These are phyloP conservation scores for Rutstroemia sp. DNA, from an alignment of 2,329 filamentous ascomycete genomes.

Conservation along the genomic window DNA sequence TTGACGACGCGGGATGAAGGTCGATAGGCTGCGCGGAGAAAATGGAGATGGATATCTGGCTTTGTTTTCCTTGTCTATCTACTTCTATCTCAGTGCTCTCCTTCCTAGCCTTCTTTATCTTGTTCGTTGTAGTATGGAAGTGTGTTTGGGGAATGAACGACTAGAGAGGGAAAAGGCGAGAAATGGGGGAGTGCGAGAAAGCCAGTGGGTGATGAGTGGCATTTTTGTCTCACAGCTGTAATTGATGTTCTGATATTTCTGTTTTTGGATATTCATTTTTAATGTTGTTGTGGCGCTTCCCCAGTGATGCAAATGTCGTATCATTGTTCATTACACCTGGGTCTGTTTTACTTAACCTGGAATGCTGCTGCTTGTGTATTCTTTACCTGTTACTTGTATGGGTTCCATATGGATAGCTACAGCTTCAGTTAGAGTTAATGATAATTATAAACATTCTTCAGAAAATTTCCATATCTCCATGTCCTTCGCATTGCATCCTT, in stretches of 20 bases:
- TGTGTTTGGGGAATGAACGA: no score
- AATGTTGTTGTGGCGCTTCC: background rate
- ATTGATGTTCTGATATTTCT: background rate
- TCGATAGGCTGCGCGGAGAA: background rate
- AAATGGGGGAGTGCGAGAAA: no score
- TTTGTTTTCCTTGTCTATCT: no score
- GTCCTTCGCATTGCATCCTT: background rate
- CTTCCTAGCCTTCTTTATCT: no score
- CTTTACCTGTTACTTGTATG: background rate
- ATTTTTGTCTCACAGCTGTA: background rate
- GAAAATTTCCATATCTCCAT: background rate
- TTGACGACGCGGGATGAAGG: background rate
- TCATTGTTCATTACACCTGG: background rate
- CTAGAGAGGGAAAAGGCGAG: no score
- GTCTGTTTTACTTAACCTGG: background rate
- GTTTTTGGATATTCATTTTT: background rate
- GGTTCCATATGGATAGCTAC: background rate
- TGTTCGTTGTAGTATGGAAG: no score
- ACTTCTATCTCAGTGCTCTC: no score
- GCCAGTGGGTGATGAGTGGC: no score
- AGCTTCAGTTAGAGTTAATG: slow-evolving; percentile 7
- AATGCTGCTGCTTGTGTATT: background rate
- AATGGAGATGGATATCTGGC: background rate
- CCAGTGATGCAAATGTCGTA: background rate
- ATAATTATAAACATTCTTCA: slow-evolving; percentile 5